These are phyloP conservation scores for Cyberlindnera amylophila DNA, from an alignment of 805 yeast species.

Conservation along the genomic window DNA sequence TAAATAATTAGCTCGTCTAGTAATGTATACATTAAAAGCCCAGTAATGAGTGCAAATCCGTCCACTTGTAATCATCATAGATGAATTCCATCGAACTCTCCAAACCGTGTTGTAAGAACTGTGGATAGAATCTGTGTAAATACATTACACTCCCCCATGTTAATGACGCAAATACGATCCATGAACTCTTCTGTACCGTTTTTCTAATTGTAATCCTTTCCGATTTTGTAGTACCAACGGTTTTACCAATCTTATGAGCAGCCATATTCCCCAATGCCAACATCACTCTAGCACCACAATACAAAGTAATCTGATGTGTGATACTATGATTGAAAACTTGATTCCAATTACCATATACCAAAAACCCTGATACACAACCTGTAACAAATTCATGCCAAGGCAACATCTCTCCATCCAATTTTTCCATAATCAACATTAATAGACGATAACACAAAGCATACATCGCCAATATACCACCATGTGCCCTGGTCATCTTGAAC, in stretches of 20 bases:
- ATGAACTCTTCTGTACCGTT: constrained; percentile 34
- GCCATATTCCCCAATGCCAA: constrained; percentile 47
- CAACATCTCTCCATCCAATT: constrained; percentile 19
- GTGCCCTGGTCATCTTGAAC: constrained; percentile 49
- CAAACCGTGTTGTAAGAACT: constrained; percentile 58
- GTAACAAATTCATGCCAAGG: constrained; percentile 28
- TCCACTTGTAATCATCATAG: constrained; percentile 58
- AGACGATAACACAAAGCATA: constrained; percentile 54
- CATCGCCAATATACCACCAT: constrained; percentile 50
- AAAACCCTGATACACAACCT: constrained; percentile 37
- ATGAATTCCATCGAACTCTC: constrained; percentile 68
- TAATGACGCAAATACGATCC: constrained; percentile 60
- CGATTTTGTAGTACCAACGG: constrained; percentile 5
- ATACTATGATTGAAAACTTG: constrained; percentile 40
- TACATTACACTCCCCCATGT: constrained; percentile 76
- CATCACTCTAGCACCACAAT: constrained; percentile 65
- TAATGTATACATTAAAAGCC: constrained; percentile 29
- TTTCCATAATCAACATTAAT: constrained; percentile 28
- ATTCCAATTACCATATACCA: constrained; percentile 37
- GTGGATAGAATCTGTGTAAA: constrained; percentile 59
- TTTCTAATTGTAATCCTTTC: constrained; percentile 11
- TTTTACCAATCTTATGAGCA: constrained; percentile 20
- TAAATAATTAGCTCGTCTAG: too few species aligned
- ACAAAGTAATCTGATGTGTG: constrained; percentile 71
- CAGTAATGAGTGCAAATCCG: constrained; percentile 41